Conservation (phyloP, 2,329 filamentous ascomycete genomes). For the Pleoardoris graminearum region DNA sequence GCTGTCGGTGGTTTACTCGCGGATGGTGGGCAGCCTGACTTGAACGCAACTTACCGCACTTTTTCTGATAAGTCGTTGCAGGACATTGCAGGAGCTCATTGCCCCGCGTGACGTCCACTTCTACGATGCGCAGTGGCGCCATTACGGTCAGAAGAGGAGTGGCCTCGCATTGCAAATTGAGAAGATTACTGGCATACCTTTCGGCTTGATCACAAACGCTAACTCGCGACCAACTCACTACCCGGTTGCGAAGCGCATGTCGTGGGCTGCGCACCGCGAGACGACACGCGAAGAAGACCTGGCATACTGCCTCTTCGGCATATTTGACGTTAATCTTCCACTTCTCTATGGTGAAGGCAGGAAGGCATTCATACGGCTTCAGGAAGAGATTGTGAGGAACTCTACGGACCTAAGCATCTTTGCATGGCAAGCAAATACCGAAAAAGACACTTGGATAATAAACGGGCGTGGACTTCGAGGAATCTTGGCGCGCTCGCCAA, state of each 20-base stretch:
- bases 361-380: constrained; percentile 21
- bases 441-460: neutral
- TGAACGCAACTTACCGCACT: neutral
- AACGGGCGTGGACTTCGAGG: neutral
- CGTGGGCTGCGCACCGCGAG: constrained; percentile 22
- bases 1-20: constrained; percentile 1
- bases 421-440: constrained; percentile 1
- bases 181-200: constrained; percentile 4
- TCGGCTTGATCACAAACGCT: neutral
- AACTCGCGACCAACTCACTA: neutral
- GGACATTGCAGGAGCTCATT: constrained; percentile 24
- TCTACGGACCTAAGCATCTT: constrained; percentile 6
- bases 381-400: constrained; percentile 20
- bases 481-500: neutral
- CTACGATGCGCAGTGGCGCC: constrained; percentile 9
- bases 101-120: constrained; percentile 14
- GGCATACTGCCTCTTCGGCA: constrained; percentile 24
- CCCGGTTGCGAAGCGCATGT: constrained; percentile 15
- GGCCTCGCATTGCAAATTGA: neutral
- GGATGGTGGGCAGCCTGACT: neutral
- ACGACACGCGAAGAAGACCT: constrained; percentile 24
- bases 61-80: neutral
- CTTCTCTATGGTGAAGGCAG: constrained; percentile 33
- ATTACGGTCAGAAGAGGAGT: neutral
- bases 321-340: constrained; percentile 32